phyloP scores from a whole-genome alignment of 768 basidiomycete genomes.

The Boletus sp. region DNA sequence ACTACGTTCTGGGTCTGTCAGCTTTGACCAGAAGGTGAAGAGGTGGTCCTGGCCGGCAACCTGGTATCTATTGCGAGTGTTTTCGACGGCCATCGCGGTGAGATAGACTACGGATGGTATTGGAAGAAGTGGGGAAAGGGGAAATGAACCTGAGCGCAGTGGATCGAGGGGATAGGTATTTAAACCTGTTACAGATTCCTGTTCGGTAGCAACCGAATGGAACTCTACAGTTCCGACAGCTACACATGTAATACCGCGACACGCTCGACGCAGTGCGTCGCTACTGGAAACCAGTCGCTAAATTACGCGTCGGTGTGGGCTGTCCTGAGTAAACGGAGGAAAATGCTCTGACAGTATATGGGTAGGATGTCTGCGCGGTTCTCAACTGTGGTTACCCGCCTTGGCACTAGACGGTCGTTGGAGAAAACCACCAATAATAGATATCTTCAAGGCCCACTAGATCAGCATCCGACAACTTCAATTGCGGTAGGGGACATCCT shows the following conservation, averaged over 20 bases:
- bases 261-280: neutral
- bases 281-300: neutral
- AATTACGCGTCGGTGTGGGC: neutral
- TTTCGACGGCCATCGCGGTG: constrained; percentile 49
- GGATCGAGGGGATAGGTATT: constrained; percentile 4
- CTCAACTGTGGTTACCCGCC: neutral
- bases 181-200: constrained; percentile 4
- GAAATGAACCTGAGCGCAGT: neutral
- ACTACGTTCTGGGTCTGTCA: constrained; percentile 60
- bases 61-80: constrained; percentile 61
- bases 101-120: neutral
- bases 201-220: constrained; percentile 22
- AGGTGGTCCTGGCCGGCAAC: constrained; percentile 86
- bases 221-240: neutral
- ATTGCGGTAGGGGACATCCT: too few species aligned
- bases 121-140: neutral
- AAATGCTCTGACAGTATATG: neutral
- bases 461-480: too few species aligned
- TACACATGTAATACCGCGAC: constrained; percentile 8
- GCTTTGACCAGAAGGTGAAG: constrained; percentile 79
- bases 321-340: neutral
- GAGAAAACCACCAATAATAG: neutral
- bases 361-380: neutral
- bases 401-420: neutral
- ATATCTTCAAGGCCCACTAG: too few species aligned